phyloP scores from a whole-genome alignment of 1,284 basidiomycete species.

The Ceratobasidium sp. region DNA sequence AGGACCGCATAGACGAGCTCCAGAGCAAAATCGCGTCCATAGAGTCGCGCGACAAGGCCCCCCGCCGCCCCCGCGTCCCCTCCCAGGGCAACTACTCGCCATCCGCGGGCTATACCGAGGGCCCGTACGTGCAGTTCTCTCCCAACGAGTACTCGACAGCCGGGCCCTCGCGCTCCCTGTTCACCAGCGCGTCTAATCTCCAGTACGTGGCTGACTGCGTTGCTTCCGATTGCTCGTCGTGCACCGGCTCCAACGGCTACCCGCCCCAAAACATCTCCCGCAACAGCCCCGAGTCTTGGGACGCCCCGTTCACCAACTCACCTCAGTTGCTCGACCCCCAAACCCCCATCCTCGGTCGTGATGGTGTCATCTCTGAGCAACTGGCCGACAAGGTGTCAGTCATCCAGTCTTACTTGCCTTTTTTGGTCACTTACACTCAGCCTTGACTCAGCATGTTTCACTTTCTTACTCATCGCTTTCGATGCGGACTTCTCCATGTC shows the following conservation, averaged over 20 bases:
- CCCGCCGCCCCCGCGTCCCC: not conserved
- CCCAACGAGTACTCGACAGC: conserved; percentile 15
- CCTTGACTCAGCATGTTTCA: conserved; percentile 34
- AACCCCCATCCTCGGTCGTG: conserved; percentile 2
- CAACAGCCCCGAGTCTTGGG: conserved; percentile 29
- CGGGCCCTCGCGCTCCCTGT: conserved; percentile 35
- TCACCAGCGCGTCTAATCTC: conserved; percentile 3
- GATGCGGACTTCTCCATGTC: conserved; percentile 32
- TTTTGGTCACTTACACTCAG: conserved; percentile 22
- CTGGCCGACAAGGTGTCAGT: conserved; percentile 26
- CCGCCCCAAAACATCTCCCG: not conserved
- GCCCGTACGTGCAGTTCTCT: conserved; percentile 38
- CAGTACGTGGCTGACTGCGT: conserved; percentile 38
- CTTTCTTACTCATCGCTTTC: conserved; percentile 40
- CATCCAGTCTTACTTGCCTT: not conserved
- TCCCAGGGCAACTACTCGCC: conserved; percentile 12
- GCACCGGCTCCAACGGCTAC: conserved; percentile 22
- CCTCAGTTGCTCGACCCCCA: conserved; percentile 35
- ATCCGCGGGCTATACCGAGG: conserved; percentile 10
- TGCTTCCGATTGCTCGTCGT: conserved; percentile 36
- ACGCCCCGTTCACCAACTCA: conserved; percentile 13
- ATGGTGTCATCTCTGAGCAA: conserved; percentile 20
- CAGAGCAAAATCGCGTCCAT: conserved; percentile 34
- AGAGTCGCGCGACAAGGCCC: conserved; percentile 29
- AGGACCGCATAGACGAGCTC: conserved; percentile 41